These are phyloP conservation scores for Trichoderma sp. DNA, from an alignment of 2,329 filamentous ascomycete genomes.

Conservation along the genomic window DNA sequence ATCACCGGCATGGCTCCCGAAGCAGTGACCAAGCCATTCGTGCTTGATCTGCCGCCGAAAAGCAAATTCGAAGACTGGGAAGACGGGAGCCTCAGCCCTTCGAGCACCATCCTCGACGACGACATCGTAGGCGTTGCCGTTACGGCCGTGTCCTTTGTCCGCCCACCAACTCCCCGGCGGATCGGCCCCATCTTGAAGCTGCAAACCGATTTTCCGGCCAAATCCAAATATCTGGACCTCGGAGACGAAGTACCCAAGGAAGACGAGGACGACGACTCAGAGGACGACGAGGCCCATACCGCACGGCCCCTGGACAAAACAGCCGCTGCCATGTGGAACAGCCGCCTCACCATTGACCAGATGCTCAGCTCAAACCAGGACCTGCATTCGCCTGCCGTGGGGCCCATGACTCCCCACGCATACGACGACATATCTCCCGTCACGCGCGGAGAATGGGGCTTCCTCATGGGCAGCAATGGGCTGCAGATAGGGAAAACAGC, in stretches of 20 bases:
- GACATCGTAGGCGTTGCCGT: constrained; percentile 32
- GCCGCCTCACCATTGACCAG: constrained; percentile 45
- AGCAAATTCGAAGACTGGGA: constrained; percentile 29
- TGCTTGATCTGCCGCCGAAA: background rate
- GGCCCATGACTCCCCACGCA: constrained; percentile 58
- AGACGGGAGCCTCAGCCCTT: constrained; percentile 27
- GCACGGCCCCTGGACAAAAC: constrained; percentile 40
- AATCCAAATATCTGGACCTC: constrained; percentile 15
- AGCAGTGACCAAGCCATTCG: background rate
- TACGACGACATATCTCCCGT: constrained; percentile 65
- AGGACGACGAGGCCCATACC: constrained; percentile 43
- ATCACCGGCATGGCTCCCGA: constrained; percentile 43
- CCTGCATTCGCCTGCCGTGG: constrained; percentile 35
- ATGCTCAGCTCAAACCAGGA: constrained; percentile 39
- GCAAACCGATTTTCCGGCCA: constrained; percentile 46
- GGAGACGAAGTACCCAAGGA: constrained; percentile 14
- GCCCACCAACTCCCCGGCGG: constrained; percentile 34
- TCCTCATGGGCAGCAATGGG: constrained; percentile 55
- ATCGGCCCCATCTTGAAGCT: constrained; percentile 41
- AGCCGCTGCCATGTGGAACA: constrained; percentile 36
- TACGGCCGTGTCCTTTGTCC: constrained; percentile 30
- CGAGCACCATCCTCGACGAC: constrained; percentile 26
- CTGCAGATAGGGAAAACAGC: constrained; percentile 49
- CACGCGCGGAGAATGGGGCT: constrained; percentile 64
- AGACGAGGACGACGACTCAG: constrained; percentile 33